A percentile compares a stretch with the other conserved stretches of the same genome.
phyloP scores from a whole-genome alignment of 108 stramenopile species.

The Cyclotella cryptica region DNA sequence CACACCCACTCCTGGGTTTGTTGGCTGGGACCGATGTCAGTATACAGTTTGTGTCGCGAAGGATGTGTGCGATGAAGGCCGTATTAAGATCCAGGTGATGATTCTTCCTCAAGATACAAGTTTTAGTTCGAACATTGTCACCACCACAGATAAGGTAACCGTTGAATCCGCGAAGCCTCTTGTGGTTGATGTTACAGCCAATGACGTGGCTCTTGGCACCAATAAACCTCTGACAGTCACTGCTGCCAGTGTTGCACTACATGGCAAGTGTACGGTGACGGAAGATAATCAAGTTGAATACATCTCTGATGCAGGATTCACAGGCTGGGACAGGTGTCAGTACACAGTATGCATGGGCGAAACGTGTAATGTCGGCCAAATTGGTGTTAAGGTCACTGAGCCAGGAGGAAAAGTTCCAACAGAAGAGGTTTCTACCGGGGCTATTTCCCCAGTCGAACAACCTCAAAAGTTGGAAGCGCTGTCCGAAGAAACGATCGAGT shows the following conservation, averaged over 20 bases:
- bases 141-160: slow-evolving; percentile 1
- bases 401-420: not conserved
- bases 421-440: not conserved
- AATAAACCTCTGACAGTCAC: slow-evolving; percentile 10
- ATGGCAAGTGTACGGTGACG: slow-evolving; percentile 22
- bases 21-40: slow-evolving; percentile 33
- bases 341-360: slow-evolving; percentile 23
- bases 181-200: slow-evolving; percentile 22
- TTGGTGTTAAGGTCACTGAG: slow-evolving; percentile 14
- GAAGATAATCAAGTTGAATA: slow-evolving; percentile 27
- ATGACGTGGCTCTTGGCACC: slow-evolving; percentile 16
- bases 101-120: slow-evolving; percentile 16
- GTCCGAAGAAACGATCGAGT: not conserved
- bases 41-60: slow-evolving; percentile 38
- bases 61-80: slow-evolving; percentile 40
- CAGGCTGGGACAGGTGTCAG: slow-evolving; percentile 27
- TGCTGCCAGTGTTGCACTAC: slow-evolving; percentile 8
- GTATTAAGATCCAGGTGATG: slow-evolving; percentile 37
- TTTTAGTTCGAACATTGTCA: slow-evolving; percentile 6
- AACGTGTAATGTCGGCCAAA: slow-evolving; percentile 25
- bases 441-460: too few relatives aligned
- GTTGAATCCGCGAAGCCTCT: slow-evolving; percentile 12
- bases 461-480: not conserved
- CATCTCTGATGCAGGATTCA: slow-evolving; percentile 22
- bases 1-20: slow-evolving; percentile 24